These are phyloP conservation scores for Ceratocystis eucalypticola DNA, from an alignment of 2,329 filamentous ascomycete species.

Conservation along the genomic window DNA sequence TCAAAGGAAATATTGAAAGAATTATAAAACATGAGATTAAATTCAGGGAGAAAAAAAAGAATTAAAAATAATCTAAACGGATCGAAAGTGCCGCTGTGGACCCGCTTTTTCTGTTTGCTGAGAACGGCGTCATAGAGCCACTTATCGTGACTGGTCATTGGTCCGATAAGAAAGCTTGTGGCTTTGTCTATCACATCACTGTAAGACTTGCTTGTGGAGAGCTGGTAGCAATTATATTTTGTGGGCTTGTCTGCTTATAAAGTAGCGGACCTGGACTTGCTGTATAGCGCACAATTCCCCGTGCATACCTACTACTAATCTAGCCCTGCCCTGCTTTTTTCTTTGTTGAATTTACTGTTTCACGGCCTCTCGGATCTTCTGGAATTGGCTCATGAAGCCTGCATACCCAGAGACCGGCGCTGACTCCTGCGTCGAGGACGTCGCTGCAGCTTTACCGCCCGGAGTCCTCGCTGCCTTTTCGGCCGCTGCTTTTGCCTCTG, in stretches of 20 bases:
- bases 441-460: constrained; percentile 21
- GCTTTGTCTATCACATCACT: background rate
- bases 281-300: background rate
- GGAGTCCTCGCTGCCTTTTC: constrained; percentile 27
- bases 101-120: constrained; percentile 10
- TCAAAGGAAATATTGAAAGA: background rate
- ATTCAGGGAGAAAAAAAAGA: background rate
- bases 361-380: constrained; percentile 42
- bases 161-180: constrained; percentile 2
- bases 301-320: too few relatives aligned
- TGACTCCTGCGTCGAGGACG: constrained; percentile 28
- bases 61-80: background rate
- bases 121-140: constrained; percentile 11
- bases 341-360: constrained; percentile 25
- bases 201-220: constrained; percentile 17
- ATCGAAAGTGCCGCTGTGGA: background rate
- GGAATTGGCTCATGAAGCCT: constrained; percentile 49
- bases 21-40: background rate
- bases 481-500: constrained; percentile 32
- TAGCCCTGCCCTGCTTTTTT: too few relatives aligned
- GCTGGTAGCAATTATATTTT: too few relatives aligned
- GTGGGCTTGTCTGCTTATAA: background rate
- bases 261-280: background rate
- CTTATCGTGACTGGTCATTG: constrained; percentile 8
- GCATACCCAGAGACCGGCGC: constrained; percentile 31